phyloP scores from a whole-genome alignment of 345 rosid species.

The Eucalyptus shirleyi region DNA sequence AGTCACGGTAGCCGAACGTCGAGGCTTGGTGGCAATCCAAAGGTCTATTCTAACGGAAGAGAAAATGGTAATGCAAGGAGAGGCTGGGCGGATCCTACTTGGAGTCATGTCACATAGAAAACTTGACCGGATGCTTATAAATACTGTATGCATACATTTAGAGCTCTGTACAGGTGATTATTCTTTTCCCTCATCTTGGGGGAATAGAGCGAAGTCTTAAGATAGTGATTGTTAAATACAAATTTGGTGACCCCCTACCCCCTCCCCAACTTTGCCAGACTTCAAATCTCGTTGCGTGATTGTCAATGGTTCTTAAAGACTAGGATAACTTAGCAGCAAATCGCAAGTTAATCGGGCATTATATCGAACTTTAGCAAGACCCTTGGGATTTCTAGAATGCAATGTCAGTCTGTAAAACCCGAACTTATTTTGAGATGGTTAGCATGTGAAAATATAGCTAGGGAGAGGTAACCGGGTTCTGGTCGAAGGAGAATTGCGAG shows the following conservation, averaged over 20 bases:
- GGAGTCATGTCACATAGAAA: conserved; percentile 1
- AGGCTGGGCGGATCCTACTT: background rate
- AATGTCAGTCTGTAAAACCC: background rate
- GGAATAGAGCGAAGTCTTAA: background rate
- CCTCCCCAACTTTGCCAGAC: background rate
- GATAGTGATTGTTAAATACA: background rate
- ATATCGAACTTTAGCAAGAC: background rate
- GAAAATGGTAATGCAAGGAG: background rate
- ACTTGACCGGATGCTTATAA: background rate
- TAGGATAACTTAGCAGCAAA: background rate
- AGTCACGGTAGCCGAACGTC: conserved; percentile 2
- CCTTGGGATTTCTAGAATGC: background rate
- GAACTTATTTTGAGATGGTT: background rate
- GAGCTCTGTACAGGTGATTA: background rate
- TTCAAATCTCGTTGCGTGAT: background rate
- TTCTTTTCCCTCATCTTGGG: background rate
- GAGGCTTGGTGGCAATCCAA: background rate
- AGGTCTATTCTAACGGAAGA: conserved; percentile 3
- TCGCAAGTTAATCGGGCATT: background rate
- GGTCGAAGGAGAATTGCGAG: background rate
- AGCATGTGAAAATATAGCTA: background rate
- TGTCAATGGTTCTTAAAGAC: background rate
- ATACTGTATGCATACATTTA: background rate
- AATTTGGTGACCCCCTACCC: background rate
- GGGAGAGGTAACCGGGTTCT: background rate